Evolutionary conservation across 1,284 basidiomycete genomes (phyloP).

Genomic region (Ganoderma leucocontextum): DNA sequence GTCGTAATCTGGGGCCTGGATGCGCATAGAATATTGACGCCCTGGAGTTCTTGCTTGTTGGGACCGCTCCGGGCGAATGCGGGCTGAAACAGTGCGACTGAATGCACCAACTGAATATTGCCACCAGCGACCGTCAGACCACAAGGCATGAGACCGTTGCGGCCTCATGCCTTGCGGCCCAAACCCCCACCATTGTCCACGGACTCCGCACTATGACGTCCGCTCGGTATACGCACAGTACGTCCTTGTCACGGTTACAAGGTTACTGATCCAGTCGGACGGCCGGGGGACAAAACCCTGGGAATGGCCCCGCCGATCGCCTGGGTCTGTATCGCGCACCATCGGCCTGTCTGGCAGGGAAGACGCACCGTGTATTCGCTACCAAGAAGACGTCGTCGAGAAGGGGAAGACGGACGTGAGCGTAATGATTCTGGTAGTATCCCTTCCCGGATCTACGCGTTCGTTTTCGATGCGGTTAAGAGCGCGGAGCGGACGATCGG

Average conservation of each 20-base stretch:
- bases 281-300: conserved; percentile 1
- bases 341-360: neutral
- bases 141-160: neutral
- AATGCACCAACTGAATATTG: neutral
- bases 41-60: neutral
- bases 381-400: neutral
- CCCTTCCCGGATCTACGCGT: neutral
- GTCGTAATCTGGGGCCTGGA: neutral
- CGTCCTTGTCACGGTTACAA: neutral
- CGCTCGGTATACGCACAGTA: neutral
- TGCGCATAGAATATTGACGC: neutral
- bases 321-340: neutral
- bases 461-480: neutral
- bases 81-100: neutral
- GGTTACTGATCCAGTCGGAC: neutral
- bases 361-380: neutral
- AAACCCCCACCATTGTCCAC: neutral
- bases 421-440: neutral
- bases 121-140: neutral
- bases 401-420: neutral
- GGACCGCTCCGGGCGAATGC: neutral
- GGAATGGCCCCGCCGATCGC: neutral
- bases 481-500: conserved; percentile 1
- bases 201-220: neutral
- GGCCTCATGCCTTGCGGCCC: neutral